Evolutionary conservation across 2,329 filamentous ascomycete species (phyloP), one percentile per base, ranked within the genome.

Genomic region (Cercospora janseana): DNA sequence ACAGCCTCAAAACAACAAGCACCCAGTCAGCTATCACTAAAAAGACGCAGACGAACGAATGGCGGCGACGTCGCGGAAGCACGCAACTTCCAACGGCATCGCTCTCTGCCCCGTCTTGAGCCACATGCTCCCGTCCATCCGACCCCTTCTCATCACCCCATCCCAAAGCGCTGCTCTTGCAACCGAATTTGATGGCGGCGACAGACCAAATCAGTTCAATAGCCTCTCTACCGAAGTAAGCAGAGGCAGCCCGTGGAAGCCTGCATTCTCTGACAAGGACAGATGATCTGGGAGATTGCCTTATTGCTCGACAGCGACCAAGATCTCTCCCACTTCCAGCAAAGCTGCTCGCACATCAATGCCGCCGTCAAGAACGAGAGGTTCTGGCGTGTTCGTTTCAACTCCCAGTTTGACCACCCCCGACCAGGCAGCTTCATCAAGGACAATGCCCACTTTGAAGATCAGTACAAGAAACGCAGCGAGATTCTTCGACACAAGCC

Each of bases 381-480:
- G 5, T 74, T 79, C 59, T 80, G 77, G 77, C 70, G 72, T 27
- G 55, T 60, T 28, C 68, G 65, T 13, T 80, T 76, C 56, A 60
- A 66, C 10, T 48, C 63, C 16, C 64, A 49, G 20, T 80, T 72
- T 55, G 76, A 77, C 32, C 54, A 27, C 23, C 62, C 63, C 15
- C 26, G 51, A 26, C 49, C 38, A 16, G 49, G 29, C 35, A 38
- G 29, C 56, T 41, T 45, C 38, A 20, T 32, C 62, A 35, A 42
- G 45, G 46, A 35, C 49, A 46, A 67, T 69, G 45, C 40, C 55
- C 56, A 67, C 5, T 58, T 73, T 49, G 69, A 65, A 51, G 61
- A 59, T 6, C 35, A 63, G 34, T 76, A 76, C 54, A 63, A 70
- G 58, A 37, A 47, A 55, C 55, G 68, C 40, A 35, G 59, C 34